Evolutionary conservation across 805 yeast species (phyloP).

Genomic region (Saccharomycopsis capsularis): DNA sequence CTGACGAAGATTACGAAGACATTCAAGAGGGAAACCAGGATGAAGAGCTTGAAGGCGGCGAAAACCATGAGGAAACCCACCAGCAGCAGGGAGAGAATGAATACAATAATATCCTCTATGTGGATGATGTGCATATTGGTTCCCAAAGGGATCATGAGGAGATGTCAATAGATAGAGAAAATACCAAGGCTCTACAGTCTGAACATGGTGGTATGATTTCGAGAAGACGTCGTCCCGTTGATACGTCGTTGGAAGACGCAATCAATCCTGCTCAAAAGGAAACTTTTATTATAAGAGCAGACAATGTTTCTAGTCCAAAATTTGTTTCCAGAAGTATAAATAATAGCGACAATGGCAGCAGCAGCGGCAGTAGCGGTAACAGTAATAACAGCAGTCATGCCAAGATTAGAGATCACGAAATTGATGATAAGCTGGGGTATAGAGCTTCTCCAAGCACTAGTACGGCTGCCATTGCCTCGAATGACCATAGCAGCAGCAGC

Average conservation of each 20-base stretch:
- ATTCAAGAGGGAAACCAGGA: conserved; percentile 20
- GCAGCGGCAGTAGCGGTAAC: too few species aligned
- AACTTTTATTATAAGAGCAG: conserved; percentile 15
- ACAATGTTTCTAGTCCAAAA: not conserved
- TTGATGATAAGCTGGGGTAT: too few species aligned
- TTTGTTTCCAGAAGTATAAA: too few species aligned
- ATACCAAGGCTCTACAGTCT: conserved; percentile 5
- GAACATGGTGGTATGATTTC: not conserved
- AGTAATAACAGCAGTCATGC: too few species aligned
- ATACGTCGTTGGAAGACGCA: conserved; percentile 4
- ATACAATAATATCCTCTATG: conserved; percentile 16
- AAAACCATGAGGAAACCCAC: conserved; percentile 25
- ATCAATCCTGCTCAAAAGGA: conserved; percentile 6
- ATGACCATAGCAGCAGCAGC: not conserved
- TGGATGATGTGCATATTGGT: conserved; percentile 25
- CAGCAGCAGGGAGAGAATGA: conserved; percentile 25
- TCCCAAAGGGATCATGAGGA: conserved; percentile 19
- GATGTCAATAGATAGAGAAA: conserved; percentile 17
- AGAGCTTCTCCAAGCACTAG: too few species aligned
- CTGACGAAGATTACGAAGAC: conserved; percentile 16
- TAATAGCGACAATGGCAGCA: too few species aligned
- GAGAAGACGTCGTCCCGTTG: conserved; percentile 1
- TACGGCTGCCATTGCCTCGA: too few species aligned
- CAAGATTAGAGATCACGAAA: too few species aligned
- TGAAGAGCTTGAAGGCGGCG: conserved; percentile 17